A percentile compares a stretch with the other conserved stretches of the same genome.
Conservation (phyloP, 768 basidiomycete species). For the Clavulina sp. region DNA sequence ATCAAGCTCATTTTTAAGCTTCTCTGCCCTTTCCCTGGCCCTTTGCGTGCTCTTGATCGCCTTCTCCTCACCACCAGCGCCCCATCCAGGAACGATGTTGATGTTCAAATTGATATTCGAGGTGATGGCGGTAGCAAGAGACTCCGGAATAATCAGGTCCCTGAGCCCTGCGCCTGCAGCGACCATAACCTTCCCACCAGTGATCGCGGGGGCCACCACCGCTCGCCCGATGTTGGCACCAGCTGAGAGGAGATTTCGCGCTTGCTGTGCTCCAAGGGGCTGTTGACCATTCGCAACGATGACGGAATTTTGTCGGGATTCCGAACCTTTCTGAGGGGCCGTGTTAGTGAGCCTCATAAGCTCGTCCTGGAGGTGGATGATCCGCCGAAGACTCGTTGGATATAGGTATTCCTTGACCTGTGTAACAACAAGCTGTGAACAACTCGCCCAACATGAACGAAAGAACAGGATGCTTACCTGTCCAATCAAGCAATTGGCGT, state of each 20-base stretch:
- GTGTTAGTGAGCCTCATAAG: conserved; percentile 32
- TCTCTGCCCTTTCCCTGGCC: conserved; percentile 46
- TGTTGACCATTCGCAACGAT: not conserved
- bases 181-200: conserved; percentile 20
- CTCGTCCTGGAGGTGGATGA: conserved; percentile 71
- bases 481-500: conserved; percentile 90
- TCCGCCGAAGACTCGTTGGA: conserved; percentile 60
- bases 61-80: conserved; percentile 27
- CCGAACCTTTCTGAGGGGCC: not conserved
- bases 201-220: conserved; percentile 6
- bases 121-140: conserved; percentile 60
- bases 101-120: not conserved
- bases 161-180: conserved; percentile 70
- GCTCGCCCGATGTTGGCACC: conserved; percentile 15
- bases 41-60: conserved; percentile 2
- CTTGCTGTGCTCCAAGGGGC: conserved; percentile 27
- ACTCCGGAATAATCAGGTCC: conserved; percentile 88
- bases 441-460: not conserved
- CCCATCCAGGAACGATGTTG: not conserved
- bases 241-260: conserved; percentile 55
- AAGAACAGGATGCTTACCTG: conserved; percentile 43
- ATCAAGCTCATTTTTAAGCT: conserved; percentile 69
- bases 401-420: conserved; percentile 90
- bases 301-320: too few species aligned
- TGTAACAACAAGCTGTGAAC: conserved; percentile 1